A percentile compares a stretch with the other conserved stretches of the same genome.
Conservation (phyloP, 257 asterid species). For the Orobanche coerulescens region DNA sequence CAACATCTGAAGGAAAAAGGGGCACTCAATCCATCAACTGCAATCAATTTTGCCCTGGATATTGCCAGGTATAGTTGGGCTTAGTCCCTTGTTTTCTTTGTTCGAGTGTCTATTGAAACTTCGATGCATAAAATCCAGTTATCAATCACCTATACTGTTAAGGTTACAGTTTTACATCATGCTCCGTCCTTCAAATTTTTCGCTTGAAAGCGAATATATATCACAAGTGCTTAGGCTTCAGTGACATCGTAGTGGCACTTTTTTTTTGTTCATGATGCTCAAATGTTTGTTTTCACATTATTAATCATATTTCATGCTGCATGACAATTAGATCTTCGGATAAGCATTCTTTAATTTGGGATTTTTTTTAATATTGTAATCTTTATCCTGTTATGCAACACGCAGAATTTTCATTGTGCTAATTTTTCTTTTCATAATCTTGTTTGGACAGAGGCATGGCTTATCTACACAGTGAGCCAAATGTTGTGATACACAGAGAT, state of each 20-base stretch:
- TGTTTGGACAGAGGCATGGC: slow-evolving; percentile 87
- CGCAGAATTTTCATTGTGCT: background rate
- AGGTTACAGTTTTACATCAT: background rate
- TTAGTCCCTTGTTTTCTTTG: background rate
- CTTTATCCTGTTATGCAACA: background rate
- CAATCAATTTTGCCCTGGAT: slow-evolving; percentile 83
- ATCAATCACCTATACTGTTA: slow-evolving; percentile 11
- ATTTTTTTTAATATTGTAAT: slow-evolving; percentile 1
- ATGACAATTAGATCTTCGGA: background rate
- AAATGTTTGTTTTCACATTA: background rate
- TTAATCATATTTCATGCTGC: background rate
- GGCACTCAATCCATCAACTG: slow-evolving; percentile 67
- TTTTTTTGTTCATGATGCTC: background rate
- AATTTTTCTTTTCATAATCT: slow-evolving; percentile 20
- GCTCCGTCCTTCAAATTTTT: slow-evolving; percentile 7
- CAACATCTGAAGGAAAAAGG: slow-evolving; percentile 92
- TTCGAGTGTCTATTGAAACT: background rate
- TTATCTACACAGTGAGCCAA: slow-evolving; percentile 96
- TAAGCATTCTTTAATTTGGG: background rate
- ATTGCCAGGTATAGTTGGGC: slow-evolving; percentile 66
- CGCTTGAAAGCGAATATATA: slow-evolving; percentile 1
- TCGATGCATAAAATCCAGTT: slow-evolving; percentile 6
- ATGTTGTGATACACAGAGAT: slow-evolving; percentile 92
- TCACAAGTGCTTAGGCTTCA: background rate
- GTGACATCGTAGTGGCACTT: too few species aligned